Evolutionary conservation across 805 yeast genomes (phyloP), one percentile per base, ranked within the genome.

Genomic region (Ogataea pilisensis): DNA sequence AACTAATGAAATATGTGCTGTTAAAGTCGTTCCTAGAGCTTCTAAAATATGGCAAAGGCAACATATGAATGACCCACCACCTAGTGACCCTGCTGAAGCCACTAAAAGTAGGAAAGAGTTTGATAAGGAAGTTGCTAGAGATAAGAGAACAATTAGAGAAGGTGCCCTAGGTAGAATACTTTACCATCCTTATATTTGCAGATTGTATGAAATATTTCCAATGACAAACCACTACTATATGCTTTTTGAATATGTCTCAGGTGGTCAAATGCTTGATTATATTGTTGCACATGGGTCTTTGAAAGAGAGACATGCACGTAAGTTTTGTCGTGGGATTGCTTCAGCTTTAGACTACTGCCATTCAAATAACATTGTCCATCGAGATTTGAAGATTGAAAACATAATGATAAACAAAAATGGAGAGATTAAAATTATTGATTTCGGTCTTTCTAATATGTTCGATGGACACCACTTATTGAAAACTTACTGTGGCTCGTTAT

Each of bases 161-260:
- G 97, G 96, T 2, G 95, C 97, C 0, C 70, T 93, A 45, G 98
- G 96, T 6, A 78, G 89, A 54, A 75, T 93, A 18, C 70, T 93
- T 29, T 83, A 86, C 61, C 99, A 93, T 64, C 96, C 95, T 1
- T 88, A 81, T 60, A 89, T 93, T 39, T 89, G 98, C 61, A 73
- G 95, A 49, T 68, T 93, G 33, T 88, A 86, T 65, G 98, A 93
- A 64, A 88, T 91, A 73, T 88, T 89, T 47, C 85, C 95, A 13
- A 91, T 91, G 97, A 85, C 96, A 8, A 88, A 88, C 49, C 98
- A 93, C 63, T 93, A 85, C 66, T 93, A 93, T 66, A 88, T 93
- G 95, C 73, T 93, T 43, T 91, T 93, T 65, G 99, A 93, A 61
- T 91, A 87, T 59, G 95, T 93, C 14, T 84, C 93, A 24, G 99